Base-by-base conservation (phyloP, 441 rosid genomes). In the Gossypium trilobum region DNA sequence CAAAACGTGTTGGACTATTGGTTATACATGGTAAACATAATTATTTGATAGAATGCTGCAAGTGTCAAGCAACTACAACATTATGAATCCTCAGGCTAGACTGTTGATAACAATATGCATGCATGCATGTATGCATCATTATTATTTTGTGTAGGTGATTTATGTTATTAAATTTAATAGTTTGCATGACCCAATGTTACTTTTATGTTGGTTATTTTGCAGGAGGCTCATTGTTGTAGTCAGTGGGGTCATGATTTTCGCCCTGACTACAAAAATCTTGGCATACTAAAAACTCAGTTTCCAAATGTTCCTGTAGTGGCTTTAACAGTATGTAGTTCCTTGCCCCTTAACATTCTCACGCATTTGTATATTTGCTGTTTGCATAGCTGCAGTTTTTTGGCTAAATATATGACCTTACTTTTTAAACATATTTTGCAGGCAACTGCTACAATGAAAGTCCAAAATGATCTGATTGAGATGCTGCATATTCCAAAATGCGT, bases 141-240 rank as follows among this genome's bases (percentile, higher is more conserved):
- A 31, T 60, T 60, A 1, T 64, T 23, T 48, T 25, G 42, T 48
- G 39, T 25, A 48, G 39, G 29, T 67, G 13, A 48, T 16, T 67
- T 67, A 14, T 1, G 8, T 67, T 25, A 23, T 66, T 67, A 17
- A 14, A 23, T 25, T 66, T 48, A 29, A 68, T 68, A 51, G 17
- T 29, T 51, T 68, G 48, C 44, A 51, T 16, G 44, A 16, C 46
- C 60, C 10, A 29, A 3, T 68, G 46, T 27, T 51, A 29, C 16
- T 51, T 48, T 59, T 33, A 25, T 63, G 50, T 80, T 65, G 68
- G 23, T 78, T 78, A 9, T 74, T 83, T 71, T 87, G 76, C 88
- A 95, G 99, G 99, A 95, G 87, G 99, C 99, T 75, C 99, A 95
- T 87, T 95, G 99, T 76, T 92, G 99, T 82, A 95, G 98, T 78